Conservation (phyloP, 768 basidiomycete species). For the Russula dissimulans region DNA sequence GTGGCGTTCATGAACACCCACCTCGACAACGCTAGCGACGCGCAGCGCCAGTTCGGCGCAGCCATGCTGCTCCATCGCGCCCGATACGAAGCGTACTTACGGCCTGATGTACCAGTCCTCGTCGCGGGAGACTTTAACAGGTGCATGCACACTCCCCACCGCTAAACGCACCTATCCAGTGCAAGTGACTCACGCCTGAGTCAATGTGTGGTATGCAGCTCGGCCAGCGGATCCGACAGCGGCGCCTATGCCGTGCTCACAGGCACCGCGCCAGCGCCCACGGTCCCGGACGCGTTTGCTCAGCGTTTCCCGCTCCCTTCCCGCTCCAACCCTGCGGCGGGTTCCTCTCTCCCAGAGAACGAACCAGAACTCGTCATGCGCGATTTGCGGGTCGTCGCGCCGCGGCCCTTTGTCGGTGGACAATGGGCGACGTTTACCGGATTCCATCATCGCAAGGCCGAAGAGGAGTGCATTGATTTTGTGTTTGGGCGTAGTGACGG, state of each 20-base stretch:
- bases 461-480: constrained; percentile 41
- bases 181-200: too few species aligned
- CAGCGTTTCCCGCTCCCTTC: constrained; percentile 31
- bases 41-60: constrained; percentile 41
- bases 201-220: constrained; percentile 23
- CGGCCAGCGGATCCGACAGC: constrained; percentile 34
- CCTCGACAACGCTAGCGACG: constrained; percentile 46
- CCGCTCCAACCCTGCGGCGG: background rate
- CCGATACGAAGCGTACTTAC: constrained; percentile 35
- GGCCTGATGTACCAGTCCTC: constrained; percentile 31
- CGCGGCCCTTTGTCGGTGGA: constrained; percentile 34
- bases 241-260: constrained; percentile 45
- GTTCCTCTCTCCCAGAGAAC: background rate
- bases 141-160: background rate
- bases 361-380: constrained; percentile 25
- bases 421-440: constrained; percentile 47
- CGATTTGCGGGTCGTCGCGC: constrained; percentile 36
- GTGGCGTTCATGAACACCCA: constrained; percentile 45
- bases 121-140: constrained; percentile 47
- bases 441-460: constrained; percentile 35
- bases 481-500: constrained; percentile 41
- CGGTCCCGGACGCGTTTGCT: constrained; percentile 37
- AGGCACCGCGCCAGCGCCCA: constrained; percentile 31
- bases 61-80: constrained; percentile 43
- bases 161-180: too few species aligned